These are phyloP conservation scores for Quercus berberidifolia DNA, from an alignment of 306 rosid species.

Conservation along the genomic window DNA sequence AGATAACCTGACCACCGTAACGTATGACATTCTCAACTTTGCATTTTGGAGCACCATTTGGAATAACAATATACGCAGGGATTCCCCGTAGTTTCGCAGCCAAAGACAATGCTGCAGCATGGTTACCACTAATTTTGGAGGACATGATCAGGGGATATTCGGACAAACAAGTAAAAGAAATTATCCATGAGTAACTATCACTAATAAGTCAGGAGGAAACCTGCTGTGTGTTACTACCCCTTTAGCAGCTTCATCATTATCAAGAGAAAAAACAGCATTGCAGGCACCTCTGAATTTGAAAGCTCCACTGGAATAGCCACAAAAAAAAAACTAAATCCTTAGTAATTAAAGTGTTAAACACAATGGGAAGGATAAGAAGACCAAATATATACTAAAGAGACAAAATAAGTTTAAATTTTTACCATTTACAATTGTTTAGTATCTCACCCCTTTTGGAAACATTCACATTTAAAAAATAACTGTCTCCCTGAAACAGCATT, in stretches of 20 bases:
- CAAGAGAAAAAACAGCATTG: slow-evolving; percentile 87
- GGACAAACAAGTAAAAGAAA: slow-evolving; percentile 1
- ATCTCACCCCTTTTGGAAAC: slow-evolving; percentile 83
- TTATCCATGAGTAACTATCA: neutral
- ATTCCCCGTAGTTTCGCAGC: slow-evolving; percentile 89
- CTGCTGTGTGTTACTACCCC: slow-evolving; percentile 98
- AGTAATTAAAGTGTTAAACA: neutral
- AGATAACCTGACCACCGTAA: slow-evolving; percentile 74
- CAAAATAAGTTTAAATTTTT: neutral
- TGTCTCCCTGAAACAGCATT: slow-evolving; percentile 63
- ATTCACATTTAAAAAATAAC: slow-evolving; percentile 85
- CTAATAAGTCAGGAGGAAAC: slow-evolving; percentile 34
- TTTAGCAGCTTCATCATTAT: slow-evolving; percentile 64
- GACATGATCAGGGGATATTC: slow-evolving; percentile 28
- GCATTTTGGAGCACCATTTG: slow-evolving; percentile 77
- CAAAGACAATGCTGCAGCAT: slow-evolving; percentile 93
- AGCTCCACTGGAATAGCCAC: slow-evolving; percentile 56
- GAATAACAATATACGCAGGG: slow-evolving; percentile 79
- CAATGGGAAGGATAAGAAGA: slow-evolving; percentile 1
- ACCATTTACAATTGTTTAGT: slow-evolving; percentile 9
- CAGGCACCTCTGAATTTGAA: slow-evolving; percentile 91
- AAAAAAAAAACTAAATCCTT: neutral
- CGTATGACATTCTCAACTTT: slow-evolving; percentile 82
- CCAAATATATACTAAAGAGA: neutral
- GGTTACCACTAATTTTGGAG: slow-evolving; percentile 75